Base-by-base conservation (phyloP, 106 monocot genomes). In the Platanthera zijinensis region DNA sequence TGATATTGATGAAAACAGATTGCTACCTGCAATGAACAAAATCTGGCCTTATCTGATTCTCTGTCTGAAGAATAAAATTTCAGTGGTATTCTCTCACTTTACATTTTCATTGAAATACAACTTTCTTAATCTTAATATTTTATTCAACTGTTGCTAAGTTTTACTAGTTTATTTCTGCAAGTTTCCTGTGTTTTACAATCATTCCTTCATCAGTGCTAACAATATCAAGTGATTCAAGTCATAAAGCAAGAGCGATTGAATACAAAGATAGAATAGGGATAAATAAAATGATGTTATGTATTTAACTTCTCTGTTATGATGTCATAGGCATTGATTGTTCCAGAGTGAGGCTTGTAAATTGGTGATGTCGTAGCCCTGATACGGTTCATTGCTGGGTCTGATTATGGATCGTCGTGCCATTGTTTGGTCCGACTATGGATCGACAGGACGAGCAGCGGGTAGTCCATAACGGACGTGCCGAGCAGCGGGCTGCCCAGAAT, bases 21-120 rank as follows among this genome's bases (percentile, higher is more conserved):
- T 99, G 74, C 94, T 99, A 78, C 97, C 97, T 77, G 91, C 94
- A 78, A 84, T 99, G 84, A 91, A 99, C 79, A 94, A 86, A 81
- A 87, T 92, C 69, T 99, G 97, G 97, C 91, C 97, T 17, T 90
- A 87, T 75, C 73, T 94, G 51, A 75, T 99, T 73, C 84, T 94
- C 47, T 94, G 89, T 77, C 73, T 99, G 54, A 92, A 92, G 80
- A 94, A 90, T 78, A 99, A 79, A 82, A 57, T 82, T 66, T 94
- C 97, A 12, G 86, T 90, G 89, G 97, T 99, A 80, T 19, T 47
- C 32, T 73, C 6, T 39, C 17, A 13, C 47, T 80, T 3, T 9
- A 13, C 45, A 50, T 59, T 49, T 30, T 72, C 17, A 10, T 2
- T 57, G 62, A 7, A 69, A 39, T 7, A 9, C 69, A 48, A 25